Percentiles rank a stretch among this genome's conserved stretches.
Conservation (phyloP, 768 basidiomycete genomes). For the Heimioporus sp. region DNA sequence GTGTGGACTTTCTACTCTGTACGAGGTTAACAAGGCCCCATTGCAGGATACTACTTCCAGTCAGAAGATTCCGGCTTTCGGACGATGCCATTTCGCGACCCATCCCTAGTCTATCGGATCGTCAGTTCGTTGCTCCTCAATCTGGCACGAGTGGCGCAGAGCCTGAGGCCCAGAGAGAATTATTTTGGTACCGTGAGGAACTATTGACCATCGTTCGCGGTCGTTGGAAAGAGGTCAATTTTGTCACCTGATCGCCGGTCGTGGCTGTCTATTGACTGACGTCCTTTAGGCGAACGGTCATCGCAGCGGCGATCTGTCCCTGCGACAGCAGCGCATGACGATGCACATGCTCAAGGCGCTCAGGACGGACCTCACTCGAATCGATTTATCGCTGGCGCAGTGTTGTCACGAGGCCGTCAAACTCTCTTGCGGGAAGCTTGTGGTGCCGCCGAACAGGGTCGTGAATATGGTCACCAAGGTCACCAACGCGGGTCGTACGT, state of each 20-base stretch:
- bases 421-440: slow-evolving; percentile 38
- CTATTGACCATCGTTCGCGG: slow-evolving; percentile 68
- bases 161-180: slow-evolving; percentile 63
- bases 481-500: slow-evolving; percentile 68
- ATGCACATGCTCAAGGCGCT: slow-evolving; percentile 76
- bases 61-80: slow-evolving; percentile 66
- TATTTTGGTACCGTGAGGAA: slow-evolving; percentile 97
- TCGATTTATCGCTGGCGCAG: slow-evolving; percentile 51
- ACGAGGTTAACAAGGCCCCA: slow-evolving; percentile 4
- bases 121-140: slow-evolving; percentile 89
- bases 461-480: slow-evolving; percentile 56
- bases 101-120: slow-evolving; percentile 82
- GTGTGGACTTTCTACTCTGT: neutral
- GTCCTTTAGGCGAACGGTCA: slow-evolving; percentile 66
- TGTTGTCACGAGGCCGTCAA: slow-evolving; percentile 24
- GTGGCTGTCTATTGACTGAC: slow-evolving; percentile 2
- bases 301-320: slow-evolving; percentile 71
- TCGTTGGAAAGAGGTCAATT: slow-evolving; percentile 80
- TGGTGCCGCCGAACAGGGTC: slow-evolving; percentile 59
- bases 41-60: slow-evolving; percentile 61
- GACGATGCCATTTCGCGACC: slow-evolving; percentile 56
- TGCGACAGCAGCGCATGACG: slow-evolving; percentile 78
- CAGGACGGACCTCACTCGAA: slow-evolving; percentile 60
- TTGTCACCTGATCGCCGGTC: neutral
- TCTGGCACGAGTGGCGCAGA: slow-evolving; percentile 58